Evolutionary conservation across 139 green algal genomes (phyloP).

Genomic region (Chlamydomonas sp.): DNA sequence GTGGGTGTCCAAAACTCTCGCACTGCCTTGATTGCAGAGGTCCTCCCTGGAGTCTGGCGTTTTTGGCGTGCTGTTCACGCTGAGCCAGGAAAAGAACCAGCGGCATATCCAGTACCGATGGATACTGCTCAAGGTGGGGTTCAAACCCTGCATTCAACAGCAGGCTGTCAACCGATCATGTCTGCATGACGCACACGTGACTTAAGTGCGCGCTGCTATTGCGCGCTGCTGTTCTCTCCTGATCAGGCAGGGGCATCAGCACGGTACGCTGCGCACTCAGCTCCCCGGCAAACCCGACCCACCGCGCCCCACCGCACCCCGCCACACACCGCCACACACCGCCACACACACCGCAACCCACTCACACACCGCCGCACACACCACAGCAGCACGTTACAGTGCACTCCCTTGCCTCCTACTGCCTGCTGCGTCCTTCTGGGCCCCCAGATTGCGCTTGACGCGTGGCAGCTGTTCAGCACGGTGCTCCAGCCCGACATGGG

Average conservation of each 20-base stretch:
- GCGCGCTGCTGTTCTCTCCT: too few species aligned
- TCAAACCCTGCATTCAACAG: background rate
- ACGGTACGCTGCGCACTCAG: too few species aligned
- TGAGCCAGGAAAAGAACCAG: constrained; percentile 25
- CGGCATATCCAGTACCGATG: constrained; percentile 11
- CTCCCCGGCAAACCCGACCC: too few species aligned
- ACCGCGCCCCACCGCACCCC: too few species aligned
- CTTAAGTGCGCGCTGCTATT: too few species aligned
- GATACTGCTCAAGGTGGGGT: constrained; percentile 18
- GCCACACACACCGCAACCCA: too few species aligned
- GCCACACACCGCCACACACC: too few species aligned
- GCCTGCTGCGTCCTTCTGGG: background rate
- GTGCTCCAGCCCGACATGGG: background rate
- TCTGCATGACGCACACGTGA: too few species aligned
- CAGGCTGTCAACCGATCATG: too few species aligned
- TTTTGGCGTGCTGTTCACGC: constrained; percentile 13
- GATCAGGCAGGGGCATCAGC: too few species aligned
- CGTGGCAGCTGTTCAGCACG: constrained; percentile 35
- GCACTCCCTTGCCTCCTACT: background rate
- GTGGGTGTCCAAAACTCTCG: too few species aligned
- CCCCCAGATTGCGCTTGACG: constrained; percentile 25
- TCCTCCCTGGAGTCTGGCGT: constrained; percentile 3
- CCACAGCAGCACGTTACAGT: background rate
- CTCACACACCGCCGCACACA: too few species aligned
- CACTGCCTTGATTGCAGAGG: background rate